Evolutionary conservation across 768 basidiomycete species (phyloP).

Genomic region (Cystofilobasidium ferigula): DNA sequence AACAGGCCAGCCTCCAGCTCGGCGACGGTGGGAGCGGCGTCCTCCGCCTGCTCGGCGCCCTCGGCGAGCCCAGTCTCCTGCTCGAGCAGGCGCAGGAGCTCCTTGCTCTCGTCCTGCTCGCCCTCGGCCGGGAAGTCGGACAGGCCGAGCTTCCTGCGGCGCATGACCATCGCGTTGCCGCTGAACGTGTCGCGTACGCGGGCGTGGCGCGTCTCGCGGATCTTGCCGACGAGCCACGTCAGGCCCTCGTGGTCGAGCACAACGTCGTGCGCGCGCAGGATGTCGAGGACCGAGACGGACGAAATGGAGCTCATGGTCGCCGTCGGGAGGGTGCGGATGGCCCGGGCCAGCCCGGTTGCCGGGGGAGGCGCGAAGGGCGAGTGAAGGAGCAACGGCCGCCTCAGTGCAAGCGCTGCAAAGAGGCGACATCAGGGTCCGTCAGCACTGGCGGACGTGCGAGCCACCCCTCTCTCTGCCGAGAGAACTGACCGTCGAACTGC

Average conservation of each 20-base stretch:
- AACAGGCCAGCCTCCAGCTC: not conserved
- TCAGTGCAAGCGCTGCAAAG: constrained; percentile 2
- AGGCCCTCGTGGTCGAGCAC: constrained; percentile 14
- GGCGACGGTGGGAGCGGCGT: not conserved
- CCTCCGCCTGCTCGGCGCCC: not conserved
- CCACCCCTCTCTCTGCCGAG: no score
- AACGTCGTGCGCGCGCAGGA: constrained; percentile 19
- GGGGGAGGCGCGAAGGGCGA: constrained; percentile 15
- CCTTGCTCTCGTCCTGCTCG: constrained; percentile 19
- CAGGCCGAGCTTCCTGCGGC: constrained; percentile 16
- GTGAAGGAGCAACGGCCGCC: constrained; percentile 20
- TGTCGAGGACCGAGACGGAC: constrained; percentile 17
- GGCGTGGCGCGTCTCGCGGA: not conserved
- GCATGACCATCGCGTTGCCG: constrained; percentile 27
- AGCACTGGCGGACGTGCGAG: not conserved
- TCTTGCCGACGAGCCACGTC: constrained; percentile 23
- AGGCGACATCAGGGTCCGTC: not conserved
- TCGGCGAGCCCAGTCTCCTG: not conserved
- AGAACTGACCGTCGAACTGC: constrained; percentile 10
- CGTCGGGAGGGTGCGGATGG: not conserved
- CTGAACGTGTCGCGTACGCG: not conserved
- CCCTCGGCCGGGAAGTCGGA: constrained; percentile 23
- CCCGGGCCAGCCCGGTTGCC: not conserved
- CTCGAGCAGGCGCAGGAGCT: constrained; percentile 15
- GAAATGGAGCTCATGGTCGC: constrained; percentile 17